phyloP scores from a whole-genome alignment of 1,284 basidiomycete species.

The Apiotrichum porosum region DNA sequence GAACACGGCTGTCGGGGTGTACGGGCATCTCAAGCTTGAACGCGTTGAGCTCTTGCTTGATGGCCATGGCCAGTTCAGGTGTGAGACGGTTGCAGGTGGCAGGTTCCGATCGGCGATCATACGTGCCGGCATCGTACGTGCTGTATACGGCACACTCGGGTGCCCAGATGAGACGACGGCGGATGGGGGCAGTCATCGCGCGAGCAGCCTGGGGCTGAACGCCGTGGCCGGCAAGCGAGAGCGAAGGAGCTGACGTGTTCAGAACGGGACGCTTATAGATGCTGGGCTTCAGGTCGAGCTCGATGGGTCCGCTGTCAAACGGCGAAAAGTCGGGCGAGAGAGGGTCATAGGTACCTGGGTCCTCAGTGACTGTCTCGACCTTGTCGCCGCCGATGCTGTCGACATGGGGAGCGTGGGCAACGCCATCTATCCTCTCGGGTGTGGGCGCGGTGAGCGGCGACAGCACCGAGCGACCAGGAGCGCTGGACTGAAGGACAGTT shows the following conservation, averaged over 20 bases:
- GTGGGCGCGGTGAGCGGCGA: slow-evolving; percentile 72
- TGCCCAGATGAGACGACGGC: slow-evolving; percentile 76
- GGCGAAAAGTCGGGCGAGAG: slow-evolving; percentile 58
- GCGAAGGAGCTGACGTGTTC: slow-evolving; percentile 70
- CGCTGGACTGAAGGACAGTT: slow-evolving; percentile 57
- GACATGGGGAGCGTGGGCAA: slow-evolving; percentile 58
- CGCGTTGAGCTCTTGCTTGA: slow-evolving; percentile 93
- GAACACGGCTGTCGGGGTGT: slow-evolving; percentile 76
- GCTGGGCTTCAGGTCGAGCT: slow-evolving; percentile 12
- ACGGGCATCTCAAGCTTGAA: slow-evolving; percentile 99
- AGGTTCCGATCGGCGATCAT: slow-evolving; percentile 90
- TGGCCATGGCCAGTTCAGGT: slow-evolving; percentile 85
- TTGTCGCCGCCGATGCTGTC: slow-evolving; percentile 7
- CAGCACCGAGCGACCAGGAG: slow-evolving; percentile 51
- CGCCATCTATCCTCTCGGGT: slow-evolving; percentile 78
- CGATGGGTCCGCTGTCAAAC: slow-evolving; percentile 30
- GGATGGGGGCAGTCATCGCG: slow-evolving; percentile 36
- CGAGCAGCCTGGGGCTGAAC: slow-evolving; percentile 11
- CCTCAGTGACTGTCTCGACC: slow-evolving; percentile 9
- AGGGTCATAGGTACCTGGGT: slow-evolving; percentile 43
- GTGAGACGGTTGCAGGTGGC: slow-evolving; percentile 96
- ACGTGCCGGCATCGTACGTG: slow-evolving; percentile 84
- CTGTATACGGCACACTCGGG: slow-evolving; percentile 89
- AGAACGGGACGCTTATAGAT: slow-evolving; percentile 25
- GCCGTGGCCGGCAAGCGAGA: slow-evolving; percentile 58